Evolutionary conservation across 1,284 basidiomycete species (phyloP).

Genomic region (Austropuccinia psidii): DNA sequence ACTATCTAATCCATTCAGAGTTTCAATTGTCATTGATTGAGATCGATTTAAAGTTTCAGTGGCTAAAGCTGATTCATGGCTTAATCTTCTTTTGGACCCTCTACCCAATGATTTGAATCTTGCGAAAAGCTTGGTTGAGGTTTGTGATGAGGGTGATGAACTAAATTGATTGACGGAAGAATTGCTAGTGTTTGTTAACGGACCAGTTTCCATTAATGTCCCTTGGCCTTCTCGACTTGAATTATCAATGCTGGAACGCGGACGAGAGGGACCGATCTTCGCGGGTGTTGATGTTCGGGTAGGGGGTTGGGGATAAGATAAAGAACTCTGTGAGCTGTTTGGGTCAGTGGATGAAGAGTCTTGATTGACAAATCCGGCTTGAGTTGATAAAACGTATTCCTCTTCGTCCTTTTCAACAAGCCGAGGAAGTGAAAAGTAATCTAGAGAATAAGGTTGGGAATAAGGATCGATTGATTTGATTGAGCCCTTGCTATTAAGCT

Average conservation of each 20-base stretch:
- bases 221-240: background rate
- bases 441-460: background rate
- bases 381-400: background rate
- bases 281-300: background rate
- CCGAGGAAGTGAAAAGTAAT: conserved; percentile 32
- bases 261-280: background rate
- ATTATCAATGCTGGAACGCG: background rate
- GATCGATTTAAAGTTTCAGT: conserved; percentile 1
- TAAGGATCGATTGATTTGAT: background rate
- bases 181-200: background rate
- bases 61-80: background rate
- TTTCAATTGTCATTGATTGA: too few relatives aligned
- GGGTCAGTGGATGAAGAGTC: conserved; percentile 15
- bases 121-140: conserved; percentile 20
- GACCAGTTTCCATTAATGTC: background rate
- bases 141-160: background rate
- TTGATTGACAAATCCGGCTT: background rate
- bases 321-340: conserved; percentile 21
- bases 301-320: conserved; percentile 2
- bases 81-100: conserved; percentile 18
- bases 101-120: conserved; percentile 19
- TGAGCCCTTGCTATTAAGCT: background rate
- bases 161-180: background rate
- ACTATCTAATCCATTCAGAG: too few relatives aligned
- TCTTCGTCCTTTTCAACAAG: conserved; percentile 26